Base-by-base conservation (phyloP, 1,139 yeast species). In the Zygoascus meyerae region DNA sequence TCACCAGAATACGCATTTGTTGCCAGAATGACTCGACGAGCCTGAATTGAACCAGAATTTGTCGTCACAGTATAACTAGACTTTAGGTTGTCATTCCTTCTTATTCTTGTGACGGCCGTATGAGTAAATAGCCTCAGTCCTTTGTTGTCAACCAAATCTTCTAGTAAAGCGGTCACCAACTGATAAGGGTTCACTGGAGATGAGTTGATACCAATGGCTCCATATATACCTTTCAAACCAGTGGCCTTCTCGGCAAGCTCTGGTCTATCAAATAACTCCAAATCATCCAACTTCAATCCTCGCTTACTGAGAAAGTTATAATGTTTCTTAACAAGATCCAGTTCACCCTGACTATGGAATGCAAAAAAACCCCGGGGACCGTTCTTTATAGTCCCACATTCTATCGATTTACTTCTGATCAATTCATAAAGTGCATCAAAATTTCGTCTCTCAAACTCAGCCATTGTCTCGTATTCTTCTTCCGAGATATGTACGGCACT, bases 111-210 rank as follows among this genome's bases (percentile, higher is more conserved):
- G 2, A 67, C 76, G 2, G 62, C 56, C 0, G 76, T 70, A 51
- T 70, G 63, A 2, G 77, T 64, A 49, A 72, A 73, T 15, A 73
- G 50, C 45, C 69, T 64, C 29, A 71, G 54, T 2, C 73, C 73
- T 16, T 37, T 26, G 17, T 55, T 53, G 11, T 52, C 47, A 14
- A 70, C 56, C 31, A 63, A 52, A 26, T 55, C 55, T 49, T 64
- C 61, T 42, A 72, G 50, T 5, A 72, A 48, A 10, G 61, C 57
- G 10, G 60, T 59, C 37, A 69, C 63, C 4, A 72, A 52, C 48
- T 66, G 66, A 56, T 72, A 70, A 1, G 75, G 74, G 66, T 73
- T 70, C 37, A 72, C 56, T 8, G 72, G 65, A 1, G 69, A 65
- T 2, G 74, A 70, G 2, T 73, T 73, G 34, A 64, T 64, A 2